Conservation (phyloP, 352 stramenopile species). For the Thalassiosira livingstoniorum region DNA sequence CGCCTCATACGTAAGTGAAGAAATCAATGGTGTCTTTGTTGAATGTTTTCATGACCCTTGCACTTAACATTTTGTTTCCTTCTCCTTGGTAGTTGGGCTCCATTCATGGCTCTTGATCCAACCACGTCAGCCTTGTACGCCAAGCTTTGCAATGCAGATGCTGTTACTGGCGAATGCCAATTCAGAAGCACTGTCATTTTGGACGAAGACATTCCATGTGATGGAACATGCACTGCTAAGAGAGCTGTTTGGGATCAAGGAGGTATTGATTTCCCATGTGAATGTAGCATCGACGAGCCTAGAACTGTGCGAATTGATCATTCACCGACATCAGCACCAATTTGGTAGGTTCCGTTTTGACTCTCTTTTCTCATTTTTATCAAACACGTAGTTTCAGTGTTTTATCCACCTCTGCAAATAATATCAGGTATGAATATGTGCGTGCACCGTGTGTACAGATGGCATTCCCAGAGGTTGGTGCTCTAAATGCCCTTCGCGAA, state of each 20-base stretch:
- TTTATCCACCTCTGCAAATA: too few relatives aligned
- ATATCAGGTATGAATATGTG: constrained; percentile 76
- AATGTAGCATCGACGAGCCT: constrained; percentile 62
- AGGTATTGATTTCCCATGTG: constrained; percentile 32
- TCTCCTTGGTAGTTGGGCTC: too few relatives aligned
- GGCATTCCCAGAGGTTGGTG: constrained; percentile 46
- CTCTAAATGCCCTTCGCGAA: constrained; percentile 52
- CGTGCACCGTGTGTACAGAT: constrained; percentile 55
- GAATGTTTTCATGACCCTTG: too few relatives aligned
- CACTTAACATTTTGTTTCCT: too few relatives aligned
- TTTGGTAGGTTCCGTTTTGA: too few relatives aligned
- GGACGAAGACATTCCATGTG: constrained; percentile 51
- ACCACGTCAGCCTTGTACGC: constrained; percentile 53
- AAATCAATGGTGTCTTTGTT: too few relatives aligned
- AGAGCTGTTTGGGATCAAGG: constrained; percentile 30
- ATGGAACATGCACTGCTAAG: constrained; percentile 43
- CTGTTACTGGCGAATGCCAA: constrained; percentile 29
- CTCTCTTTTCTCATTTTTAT: too few relatives aligned
- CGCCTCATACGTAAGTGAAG: too few relatives aligned
- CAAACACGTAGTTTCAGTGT: too few relatives aligned
- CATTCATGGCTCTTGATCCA: constrained; percentile 37
- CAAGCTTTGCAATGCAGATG: constrained; percentile 53
- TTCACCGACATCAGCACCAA: constrained; percentile 36
- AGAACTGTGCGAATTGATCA: constrained; percentile 58
- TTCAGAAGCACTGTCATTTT: constrained; percentile 61